Conservation (phyloP, 768 basidiomycete genomes). For the Chalciporus piperatus region DNA sequence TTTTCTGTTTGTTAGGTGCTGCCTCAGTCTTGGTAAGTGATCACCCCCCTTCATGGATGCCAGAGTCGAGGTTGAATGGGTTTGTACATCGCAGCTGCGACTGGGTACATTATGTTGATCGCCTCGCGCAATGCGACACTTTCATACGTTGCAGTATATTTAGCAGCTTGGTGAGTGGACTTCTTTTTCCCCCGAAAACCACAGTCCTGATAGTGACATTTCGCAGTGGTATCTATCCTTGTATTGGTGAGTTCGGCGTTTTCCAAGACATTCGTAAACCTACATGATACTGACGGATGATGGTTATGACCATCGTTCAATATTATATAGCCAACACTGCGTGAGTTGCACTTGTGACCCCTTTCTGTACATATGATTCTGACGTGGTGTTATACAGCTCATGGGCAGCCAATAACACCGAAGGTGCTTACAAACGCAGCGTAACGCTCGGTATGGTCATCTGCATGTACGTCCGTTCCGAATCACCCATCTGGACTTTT, state of each 20-base stretch:
- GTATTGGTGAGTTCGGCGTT: constrained; percentile 51
- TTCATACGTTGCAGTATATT: constrained; percentile 70
- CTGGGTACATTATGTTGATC: constrained; percentile 71
- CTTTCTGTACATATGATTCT: not conserved
- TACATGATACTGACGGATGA: not conserved
- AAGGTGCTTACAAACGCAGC: constrained; percentile 74
- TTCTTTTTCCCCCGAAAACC: not conserved
- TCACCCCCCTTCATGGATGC: not conserved
- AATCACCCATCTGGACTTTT: not conserved
- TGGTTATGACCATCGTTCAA: not conserved
- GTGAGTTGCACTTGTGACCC: constrained; percentile 31
- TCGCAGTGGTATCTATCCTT: constrained; percentile 68
- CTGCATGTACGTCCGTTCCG: constrained; percentile 43
- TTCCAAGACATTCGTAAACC: not conserved
- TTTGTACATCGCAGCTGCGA: constrained; percentile 37
- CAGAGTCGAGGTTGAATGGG: constrained; percentile 2
- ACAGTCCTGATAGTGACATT: not conserved
- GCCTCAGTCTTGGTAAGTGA: constrained; percentile 26
- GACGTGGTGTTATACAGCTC: constrained; percentile 30
- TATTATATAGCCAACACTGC: constrained; percentile 50
- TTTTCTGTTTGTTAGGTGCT: constrained; percentile 15
- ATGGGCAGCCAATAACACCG: constrained; percentile 67
- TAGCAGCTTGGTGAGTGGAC: constrained; percentile 60
- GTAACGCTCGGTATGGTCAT: constrained; percentile 70
- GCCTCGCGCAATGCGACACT: constrained; percentile 57